phyloP scores from a whole-genome alignment of 805 yeast species.

The Candida golubevii region DNA sequence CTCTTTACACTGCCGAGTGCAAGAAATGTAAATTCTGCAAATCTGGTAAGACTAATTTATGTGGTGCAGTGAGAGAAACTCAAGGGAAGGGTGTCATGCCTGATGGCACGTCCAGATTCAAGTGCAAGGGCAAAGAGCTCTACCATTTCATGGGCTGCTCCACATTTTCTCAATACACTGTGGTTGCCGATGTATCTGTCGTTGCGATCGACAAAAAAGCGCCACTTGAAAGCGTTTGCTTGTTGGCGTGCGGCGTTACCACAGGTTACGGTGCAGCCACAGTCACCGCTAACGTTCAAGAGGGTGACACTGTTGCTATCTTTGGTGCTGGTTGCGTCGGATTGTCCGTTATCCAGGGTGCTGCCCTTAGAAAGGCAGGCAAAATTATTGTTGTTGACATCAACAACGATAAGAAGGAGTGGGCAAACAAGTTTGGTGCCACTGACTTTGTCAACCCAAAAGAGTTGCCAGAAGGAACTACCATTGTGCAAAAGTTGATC shows the following conservation, averaged over 20 bases:
- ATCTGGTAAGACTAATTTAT: slow-evolving; percentile 93
- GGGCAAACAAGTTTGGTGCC: slow-evolving; percentile 91
- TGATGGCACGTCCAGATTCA: slow-evolving; percentile 92
- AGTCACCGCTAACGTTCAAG: slow-evolving; percentile 84
- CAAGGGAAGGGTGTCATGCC: slow-evolving; percentile 99
- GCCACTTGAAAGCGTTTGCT: slow-evolving; percentile 79
- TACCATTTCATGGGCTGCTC: slow-evolving; percentile 98
- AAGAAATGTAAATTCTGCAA: slow-evolving; percentile 90
- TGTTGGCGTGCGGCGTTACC: slow-evolving; percentile 97
- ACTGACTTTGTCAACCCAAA: slow-evolving; percentile 90
- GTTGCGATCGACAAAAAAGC: slow-evolving; percentile 87
- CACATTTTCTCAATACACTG: slow-evolving; percentile 95
- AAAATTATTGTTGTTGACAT: slow-evolving; percentile 83
- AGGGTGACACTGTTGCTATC: slow-evolving; percentile 91
- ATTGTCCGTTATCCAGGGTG: slow-evolving; percentile 93
- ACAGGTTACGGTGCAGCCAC: slow-evolving; percentile 98
- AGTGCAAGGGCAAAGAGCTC: slow-evolving; percentile 76
- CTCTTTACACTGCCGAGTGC: slow-evolving; percentile 96
- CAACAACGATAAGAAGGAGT: slow-evolving; percentile 75
- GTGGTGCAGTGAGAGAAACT: slow-evolving; percentile 93
- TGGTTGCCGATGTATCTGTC: slow-evolving; percentile 94
- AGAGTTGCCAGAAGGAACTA: slow-evolving; percentile 64
- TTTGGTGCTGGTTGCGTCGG: slow-evolving; percentile 99
- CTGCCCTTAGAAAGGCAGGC: slow-evolving; percentile 74
- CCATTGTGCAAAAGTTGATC: slow-evolving; percentile 76